Conservation (phyloP, 2,329 filamentous ascomycete genomes). For the Colletotrichum sp. region DNA sequence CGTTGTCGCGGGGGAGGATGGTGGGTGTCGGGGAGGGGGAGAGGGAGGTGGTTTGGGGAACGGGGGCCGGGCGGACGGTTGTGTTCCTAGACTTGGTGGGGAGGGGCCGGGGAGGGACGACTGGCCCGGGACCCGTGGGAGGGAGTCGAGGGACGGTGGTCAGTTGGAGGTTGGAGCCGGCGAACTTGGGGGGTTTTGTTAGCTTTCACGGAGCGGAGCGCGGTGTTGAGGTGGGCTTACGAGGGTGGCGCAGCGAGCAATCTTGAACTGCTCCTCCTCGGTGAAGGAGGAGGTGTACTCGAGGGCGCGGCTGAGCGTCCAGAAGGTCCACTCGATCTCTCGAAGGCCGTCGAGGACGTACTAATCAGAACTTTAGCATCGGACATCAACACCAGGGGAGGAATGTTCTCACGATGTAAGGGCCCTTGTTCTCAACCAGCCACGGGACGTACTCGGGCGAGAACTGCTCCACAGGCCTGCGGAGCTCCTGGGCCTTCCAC, state of each 20-base stretch:
- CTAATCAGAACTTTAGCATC: neutral
- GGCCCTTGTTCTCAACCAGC: conserved; percentile 15
- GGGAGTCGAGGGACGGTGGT: neutral
- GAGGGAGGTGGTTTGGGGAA: neutral
- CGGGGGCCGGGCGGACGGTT: neutral
- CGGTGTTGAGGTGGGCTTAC: neutral
- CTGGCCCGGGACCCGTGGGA: neutral
- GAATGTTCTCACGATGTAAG: neutral
- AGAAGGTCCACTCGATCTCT: conserved; percentile 9
- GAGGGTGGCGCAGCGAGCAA: conserved; percentile 1
- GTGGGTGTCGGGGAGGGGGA: neutral
- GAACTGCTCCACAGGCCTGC: neutral
- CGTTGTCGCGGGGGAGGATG: neutral
- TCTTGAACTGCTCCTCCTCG: neutral
- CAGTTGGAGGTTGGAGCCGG: neutral
- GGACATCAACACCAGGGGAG: neutral
- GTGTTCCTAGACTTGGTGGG: accelerated
- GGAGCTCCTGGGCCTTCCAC: conserved; percentile 6
- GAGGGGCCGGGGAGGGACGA: neutral
- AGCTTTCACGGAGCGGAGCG: neutral
- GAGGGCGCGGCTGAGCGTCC: neutral
- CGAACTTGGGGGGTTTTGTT: neutral
- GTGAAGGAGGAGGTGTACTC: neutral
- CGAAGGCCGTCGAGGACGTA: conserved; percentile 18
- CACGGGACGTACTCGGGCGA: conserved; percentile 18